Evolutionary conservation across 2,329 filamentous ascomycete genomes (phyloP).

Genomic region (Aspergillus uvarum): DNA sequence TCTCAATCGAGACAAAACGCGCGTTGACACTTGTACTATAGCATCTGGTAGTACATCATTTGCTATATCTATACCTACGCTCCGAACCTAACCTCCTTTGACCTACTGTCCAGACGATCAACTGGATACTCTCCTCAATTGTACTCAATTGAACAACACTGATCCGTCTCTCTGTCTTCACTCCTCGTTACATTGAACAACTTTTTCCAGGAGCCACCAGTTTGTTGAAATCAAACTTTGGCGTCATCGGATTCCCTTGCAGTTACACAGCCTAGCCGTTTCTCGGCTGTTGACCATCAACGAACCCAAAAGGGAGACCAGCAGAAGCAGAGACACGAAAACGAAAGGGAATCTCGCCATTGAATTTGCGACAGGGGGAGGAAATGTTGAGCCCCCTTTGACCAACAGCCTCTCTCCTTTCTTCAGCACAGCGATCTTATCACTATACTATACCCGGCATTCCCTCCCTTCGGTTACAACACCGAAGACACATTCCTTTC

Average conservation of each 20-base stretch:
- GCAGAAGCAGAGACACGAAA: constrained; percentile 3
- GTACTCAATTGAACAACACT: background rate
- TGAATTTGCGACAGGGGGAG: constrained; percentile 18
- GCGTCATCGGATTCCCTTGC: constrained; percentile 18
- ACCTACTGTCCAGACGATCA: background rate
- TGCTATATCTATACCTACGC: background rate
- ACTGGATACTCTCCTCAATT: background rate
- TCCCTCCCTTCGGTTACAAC: constrained; percentile 32
- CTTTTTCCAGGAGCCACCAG: constrained; percentile 10
- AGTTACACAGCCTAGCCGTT: constrained; percentile 14
- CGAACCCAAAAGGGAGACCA: constrained; percentile 6
- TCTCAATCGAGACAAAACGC: constrained; percentile 3
- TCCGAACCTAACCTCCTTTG: background rate
- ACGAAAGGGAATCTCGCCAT: constrained; percentile 10
- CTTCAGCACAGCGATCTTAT: constrained; percentile 24
- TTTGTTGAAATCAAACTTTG: constrained; percentile 17
- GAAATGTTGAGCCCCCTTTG: constrained; percentile 26
- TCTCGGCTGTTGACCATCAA: constrained; percentile 3
- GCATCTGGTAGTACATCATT: background rate
- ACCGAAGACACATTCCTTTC: constrained; percentile 27
- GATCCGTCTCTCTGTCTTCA: background rate
- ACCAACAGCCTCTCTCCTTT: constrained; percentile 21
- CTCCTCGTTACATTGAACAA: background rate
- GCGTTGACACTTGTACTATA: background rate
- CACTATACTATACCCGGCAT: constrained; percentile 24